Base-by-base conservation (phyloP, 2,329 filamentous ascomycete species). In the Chrysoporthe deuterocubensis region DNA sequence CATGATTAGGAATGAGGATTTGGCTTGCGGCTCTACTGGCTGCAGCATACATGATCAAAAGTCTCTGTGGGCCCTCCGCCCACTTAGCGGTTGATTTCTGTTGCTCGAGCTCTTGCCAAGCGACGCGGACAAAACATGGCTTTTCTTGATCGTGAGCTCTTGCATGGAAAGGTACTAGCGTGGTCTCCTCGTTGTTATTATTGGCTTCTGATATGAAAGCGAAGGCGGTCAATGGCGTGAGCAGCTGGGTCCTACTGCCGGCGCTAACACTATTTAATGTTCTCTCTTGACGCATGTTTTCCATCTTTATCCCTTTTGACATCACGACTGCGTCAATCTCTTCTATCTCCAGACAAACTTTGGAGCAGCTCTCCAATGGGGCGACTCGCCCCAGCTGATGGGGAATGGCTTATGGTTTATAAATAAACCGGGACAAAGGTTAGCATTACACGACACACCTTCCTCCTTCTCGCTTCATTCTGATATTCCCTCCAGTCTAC, bases 1-100 rank as follows among this genome's bases (percentile, higher is more conserved):
- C 26, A 26, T 26, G 26, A 26, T 26, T 26, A 2, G 26, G 0
- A 26, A 26, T 26, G 26, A 26, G 26, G 26, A 26, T 2, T 26
- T 26, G 26, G 26, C 26, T 26, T 2, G 26, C 26, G 2, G 26
- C 1, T 26, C 26, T 2, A 26, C 26, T 26, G 26, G 26, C 26
- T 2, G 26, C 26, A 26, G 26, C 26, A 26, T 26, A 48, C 18
- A 52, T 2, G 9, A 14, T 11, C 21, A 3, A 9, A 13, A 14
- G 21, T 2, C 4, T 52, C 1, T 13, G n/a, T 26, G 7, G n/a
- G 8, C n/a, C 18, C 13, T 3, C 1, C 0, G 8, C 0, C 5
- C 46, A 26, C 26, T 26, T 26, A 26, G 46, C 3, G 46, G 46
- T 2, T 11, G 13, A 26, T 7, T 21, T 21, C 9, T 50, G n/a